Evolutionary conservation across 129 eudicot genomes (phyloP).

Genomic region (Centrapalus pauciflorus): DNA sequence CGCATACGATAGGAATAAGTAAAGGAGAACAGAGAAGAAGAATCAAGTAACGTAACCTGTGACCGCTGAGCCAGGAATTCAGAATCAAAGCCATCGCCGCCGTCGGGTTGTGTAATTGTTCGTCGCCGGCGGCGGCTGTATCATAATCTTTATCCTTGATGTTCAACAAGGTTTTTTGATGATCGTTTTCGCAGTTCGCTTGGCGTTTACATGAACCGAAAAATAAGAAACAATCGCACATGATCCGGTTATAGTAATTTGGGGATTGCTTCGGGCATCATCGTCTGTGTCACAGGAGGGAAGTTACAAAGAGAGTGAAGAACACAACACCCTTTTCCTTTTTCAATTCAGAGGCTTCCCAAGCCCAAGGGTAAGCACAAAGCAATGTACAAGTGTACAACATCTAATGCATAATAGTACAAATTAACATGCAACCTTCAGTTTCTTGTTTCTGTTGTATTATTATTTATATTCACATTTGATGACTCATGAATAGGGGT

Average conservation of each 20-base stretch:
- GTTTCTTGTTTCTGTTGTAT: too few species aligned
- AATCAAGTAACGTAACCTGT: conserved; percentile 35
- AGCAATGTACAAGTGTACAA: conserved; percentile 20
- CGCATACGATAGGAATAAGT: conserved; percentile 41
- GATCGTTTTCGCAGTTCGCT: conserved; percentile 10
- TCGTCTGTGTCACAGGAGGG: neutral
- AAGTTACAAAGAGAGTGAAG: conserved; percentile 8
- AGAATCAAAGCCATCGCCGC: conserved; percentile 30
- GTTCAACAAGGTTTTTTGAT: conserved; percentile 8
- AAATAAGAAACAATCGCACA: conserved; percentile 23
- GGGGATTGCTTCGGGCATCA: conserved; percentile 8
- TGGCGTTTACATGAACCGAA: conserved; percentile 6
- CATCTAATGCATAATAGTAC: neutral
- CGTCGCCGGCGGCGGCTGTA: conserved; percentile 15
- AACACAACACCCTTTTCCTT: conserved; percentile 10
- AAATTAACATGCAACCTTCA: neutral
- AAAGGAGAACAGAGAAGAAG: conserved; percentile 44
- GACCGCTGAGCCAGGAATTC: conserved; percentile 41
- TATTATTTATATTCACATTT: too few species aligned
- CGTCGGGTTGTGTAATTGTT: conserved; percentile 14
- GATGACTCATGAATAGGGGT: too few species aligned
- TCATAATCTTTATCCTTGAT: conserved; percentile 15
- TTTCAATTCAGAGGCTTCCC: conserved; percentile 14
- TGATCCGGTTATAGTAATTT: conserved; percentile 10
- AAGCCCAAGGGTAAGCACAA: neutral